These are phyloP conservation scores for Eleusine coracana DNA, from an alignment of 176 grass and related monocot genomes.

Conservation along the genomic window DNA sequence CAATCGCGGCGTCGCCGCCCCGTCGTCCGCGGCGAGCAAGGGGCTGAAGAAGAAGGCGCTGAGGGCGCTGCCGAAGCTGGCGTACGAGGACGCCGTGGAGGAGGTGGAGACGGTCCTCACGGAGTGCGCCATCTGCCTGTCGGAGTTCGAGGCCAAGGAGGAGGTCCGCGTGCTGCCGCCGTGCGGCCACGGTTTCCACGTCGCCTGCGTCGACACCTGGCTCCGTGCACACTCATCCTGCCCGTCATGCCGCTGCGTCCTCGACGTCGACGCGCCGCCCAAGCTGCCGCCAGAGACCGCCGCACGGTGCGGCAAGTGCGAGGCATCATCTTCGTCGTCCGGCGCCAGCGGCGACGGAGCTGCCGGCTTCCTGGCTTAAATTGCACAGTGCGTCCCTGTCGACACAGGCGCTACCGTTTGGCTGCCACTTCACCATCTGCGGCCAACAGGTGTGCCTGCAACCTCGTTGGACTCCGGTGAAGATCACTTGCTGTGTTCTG, in stretches of 20 bases:
- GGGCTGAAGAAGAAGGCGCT: conserved; percentile 80
- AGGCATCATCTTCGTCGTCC: conserved; percentile 21
- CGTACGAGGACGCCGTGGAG: conserved; percentile 51
- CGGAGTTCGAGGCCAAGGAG: conserved; percentile 58
- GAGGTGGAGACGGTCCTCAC: conserved; percentile 13
- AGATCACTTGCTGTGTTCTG: background rate
- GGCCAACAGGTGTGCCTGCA: background rate
- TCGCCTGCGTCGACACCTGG: conserved; percentile 75
- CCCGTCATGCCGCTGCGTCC: conserved; percentile 71
- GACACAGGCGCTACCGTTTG: background rate
- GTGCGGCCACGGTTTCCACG: conserved; percentile 76
- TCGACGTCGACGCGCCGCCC: conserved; percentile 34
- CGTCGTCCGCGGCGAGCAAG: conserved; percentile 32
- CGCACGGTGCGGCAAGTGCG: conserved; percentile 51
- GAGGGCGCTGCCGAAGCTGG: conserved; percentile 53
- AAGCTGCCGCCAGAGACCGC: background rate
- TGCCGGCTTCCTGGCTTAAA: conserved; percentile 47
- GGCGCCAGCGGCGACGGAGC: conserved; percentile 15
- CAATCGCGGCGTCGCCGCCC: conserved; percentile 26
- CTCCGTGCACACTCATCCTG: conserved; percentile 68
- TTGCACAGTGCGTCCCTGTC: background rate
- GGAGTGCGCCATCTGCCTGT: conserved; percentile 81
- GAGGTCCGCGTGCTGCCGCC: conserved; percentile 77
- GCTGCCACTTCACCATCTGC: background rate
- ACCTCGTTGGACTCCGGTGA: background rate